Percentiles rank a stretch among this genome's conserved stretches.
These are phyloP conservation scores for Pseudogymnoascus sp. DNA, from an alignment of 2,329 filamentous ascomycete species.

Conservation along the genomic window DNA sequence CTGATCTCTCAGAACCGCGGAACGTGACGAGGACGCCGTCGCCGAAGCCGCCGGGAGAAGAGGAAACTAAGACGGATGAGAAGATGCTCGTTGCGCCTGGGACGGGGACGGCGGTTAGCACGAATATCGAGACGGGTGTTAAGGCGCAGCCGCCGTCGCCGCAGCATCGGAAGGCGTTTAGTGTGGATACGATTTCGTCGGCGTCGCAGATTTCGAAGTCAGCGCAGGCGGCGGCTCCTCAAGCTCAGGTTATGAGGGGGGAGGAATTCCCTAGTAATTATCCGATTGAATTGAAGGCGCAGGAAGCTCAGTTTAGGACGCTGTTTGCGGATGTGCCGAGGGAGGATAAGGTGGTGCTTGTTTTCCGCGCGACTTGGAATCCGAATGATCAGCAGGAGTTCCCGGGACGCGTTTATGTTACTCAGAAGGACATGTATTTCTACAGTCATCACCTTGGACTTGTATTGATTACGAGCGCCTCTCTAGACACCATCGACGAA, in stretches of 20 bases:
- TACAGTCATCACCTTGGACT: slow-evolving; percentile 93
- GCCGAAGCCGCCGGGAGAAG: not conserved
- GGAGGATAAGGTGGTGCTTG: slow-evolving; percentile 77
- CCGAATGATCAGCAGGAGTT: slow-evolving; percentile 70
- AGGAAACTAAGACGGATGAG: not conserved
- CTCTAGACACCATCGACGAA: slow-evolving; percentile 70
- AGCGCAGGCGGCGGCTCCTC: not conserved
- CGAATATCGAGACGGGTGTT: not conserved
- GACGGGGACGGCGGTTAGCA: not conserved
- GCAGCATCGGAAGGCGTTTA: slow-evolving; percentile 24
- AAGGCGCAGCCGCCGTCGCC: not conserved
- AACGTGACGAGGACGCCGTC: not conserved
- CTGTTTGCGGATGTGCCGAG: slow-evolving; percentile 74
- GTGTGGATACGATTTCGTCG: slow-evolving; percentile 18
- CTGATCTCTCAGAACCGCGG: not conserved
- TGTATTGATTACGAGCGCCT: slow-evolving; percentile 72
- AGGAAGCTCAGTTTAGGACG: slow-evolving; percentile 88
- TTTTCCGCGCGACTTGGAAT: slow-evolving; percentile 85
- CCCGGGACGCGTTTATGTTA: slow-evolving; percentile 80
- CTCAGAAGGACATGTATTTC: slow-evolving; percentile 82
- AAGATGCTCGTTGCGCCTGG: not conserved
- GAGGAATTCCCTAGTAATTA: slow-evolving; percentile 64
- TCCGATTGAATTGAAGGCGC: slow-evolving; percentile 70
- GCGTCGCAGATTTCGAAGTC: slow-evolving; percentile 18
- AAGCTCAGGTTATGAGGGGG: not conserved